These are phyloP conservation scores for Ophiostoma tasmaniense DNA, from an alignment of 2,329 filamentous ascomycete species.

Conservation along the genomic window DNA sequence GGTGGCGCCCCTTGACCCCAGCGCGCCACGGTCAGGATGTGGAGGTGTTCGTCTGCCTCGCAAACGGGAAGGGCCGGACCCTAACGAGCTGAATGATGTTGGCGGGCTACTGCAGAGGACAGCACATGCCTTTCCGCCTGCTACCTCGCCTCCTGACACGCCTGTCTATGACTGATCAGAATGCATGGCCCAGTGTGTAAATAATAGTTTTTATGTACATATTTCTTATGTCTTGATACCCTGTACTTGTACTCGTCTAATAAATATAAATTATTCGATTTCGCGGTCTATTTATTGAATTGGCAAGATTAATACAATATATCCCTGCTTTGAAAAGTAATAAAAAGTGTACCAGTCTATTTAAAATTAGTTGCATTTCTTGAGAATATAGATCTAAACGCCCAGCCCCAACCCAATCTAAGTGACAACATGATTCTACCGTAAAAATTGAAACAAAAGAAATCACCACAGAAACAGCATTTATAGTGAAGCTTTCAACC, in stretches of 20 bases:
- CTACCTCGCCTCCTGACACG: background rate
- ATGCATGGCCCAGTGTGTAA: background rate
- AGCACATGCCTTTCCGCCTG: background rate
- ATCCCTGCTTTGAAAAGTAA: no score
- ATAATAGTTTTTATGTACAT: background rate
- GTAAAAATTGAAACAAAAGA: background rate
- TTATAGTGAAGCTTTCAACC: background rate
- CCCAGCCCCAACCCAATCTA: background rate
- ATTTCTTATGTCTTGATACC: background rate
- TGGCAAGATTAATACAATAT: no score
- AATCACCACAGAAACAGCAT: background rate
- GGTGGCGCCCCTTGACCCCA: conserved; percentile 9
- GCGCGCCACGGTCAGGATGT: background rate
- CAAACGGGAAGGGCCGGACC: background rate
- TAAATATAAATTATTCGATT: background rate
- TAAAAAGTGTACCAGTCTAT: no score
- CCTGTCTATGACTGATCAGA: background rate
- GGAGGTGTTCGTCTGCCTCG: background rate
- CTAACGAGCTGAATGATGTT: background rate
- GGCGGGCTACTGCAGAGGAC: background rate
- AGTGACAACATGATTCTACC: background rate
- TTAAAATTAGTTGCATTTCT: no score
- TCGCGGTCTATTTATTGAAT: no score
- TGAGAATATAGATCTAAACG: background rate
- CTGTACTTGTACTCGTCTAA: background rate